Base-by-base conservation (phyloP, 768 basidiomycete species). In the Polyporus arcularius region DNA sequence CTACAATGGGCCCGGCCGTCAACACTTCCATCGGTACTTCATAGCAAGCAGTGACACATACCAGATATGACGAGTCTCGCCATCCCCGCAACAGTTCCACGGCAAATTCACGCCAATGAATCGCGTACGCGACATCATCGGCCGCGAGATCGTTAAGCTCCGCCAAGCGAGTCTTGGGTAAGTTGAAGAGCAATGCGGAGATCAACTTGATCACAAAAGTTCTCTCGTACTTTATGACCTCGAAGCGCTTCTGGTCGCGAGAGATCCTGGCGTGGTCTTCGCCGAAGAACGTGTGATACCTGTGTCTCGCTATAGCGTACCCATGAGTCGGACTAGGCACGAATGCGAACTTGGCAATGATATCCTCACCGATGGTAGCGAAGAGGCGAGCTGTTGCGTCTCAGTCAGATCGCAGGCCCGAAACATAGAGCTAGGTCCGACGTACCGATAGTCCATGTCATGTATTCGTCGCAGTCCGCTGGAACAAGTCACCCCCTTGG, bases 241-340 rank as follows among this genome's bases (percentile, higher is more conserved):
- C 63, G 30, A 56, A 46, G 38, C 59, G 57, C 28, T 40, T 55
- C 46, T 70, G 71, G 21, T 55, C 55, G 6, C 70, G 58, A 28
- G 65, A 62, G 14, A 71, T 57, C 14, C 69, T 68, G 1, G 69
- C 69, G 26, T 66, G 50, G 4, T 65, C 55, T 35, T 71, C 68
- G 26, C 72, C 72, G 46, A 67, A 66, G 60, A 65, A 66, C 21
- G 68, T 67, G 43, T 69, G 60, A 48, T 65, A 71, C 18, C 67
- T 57, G 59, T 65, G 57, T 26, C 48, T 61, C 12, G 64, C 69
- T 69, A 28, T 12, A 2, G 28, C 5, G 14, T 2, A 40, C 15
- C 11, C 10, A 31, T 12, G 4, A 18, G 3, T 16, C 43, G 26
- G 18, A 8, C 32, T 4, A 21, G 31, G 5, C 21, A 28, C 49